A percentile compares a stretch with the other conserved stretches of the same genome.
Conservation (phyloP, 1,139 yeast genomes). For the Trichomonascaceae sp. region DNA sequence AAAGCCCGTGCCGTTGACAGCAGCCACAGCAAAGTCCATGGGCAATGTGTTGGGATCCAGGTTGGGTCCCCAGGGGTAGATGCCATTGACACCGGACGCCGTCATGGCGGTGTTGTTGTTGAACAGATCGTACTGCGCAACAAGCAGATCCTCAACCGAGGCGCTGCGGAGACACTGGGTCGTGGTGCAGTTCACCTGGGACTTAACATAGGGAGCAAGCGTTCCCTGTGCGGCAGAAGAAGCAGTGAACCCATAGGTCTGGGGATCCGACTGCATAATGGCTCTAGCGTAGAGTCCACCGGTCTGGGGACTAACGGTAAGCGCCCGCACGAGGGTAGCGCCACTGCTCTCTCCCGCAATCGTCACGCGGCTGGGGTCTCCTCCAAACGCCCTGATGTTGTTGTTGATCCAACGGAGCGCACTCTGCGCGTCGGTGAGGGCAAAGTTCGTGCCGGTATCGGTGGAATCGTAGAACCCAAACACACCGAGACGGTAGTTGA, state of each 20-base stretch:
- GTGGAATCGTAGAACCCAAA: slow-evolving; percentile 24
- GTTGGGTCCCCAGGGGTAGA: slow-evolving; percentile 20
- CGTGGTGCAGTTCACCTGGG: slow-evolving; percentile 11
- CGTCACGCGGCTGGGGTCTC: slow-evolving; percentile 24
- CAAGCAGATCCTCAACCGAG: slow-evolving; percentile 10
- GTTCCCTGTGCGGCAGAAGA: slow-evolving; percentile 11
- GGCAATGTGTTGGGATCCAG: slow-evolving; percentile 14
- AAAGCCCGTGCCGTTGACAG: slow-evolving; percentile 10
- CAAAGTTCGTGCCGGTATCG: slow-evolving; percentile 21
- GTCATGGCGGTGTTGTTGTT: not conserved
- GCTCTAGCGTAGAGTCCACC: slow-evolving; percentile 17
- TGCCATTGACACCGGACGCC: slow-evolving; percentile 12
- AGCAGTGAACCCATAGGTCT: slow-evolving; percentile 15
- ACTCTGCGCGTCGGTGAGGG: slow-evolving; percentile 22
- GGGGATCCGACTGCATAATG: slow-evolving; percentile 23
- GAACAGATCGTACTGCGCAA: slow-evolving; percentile 9
- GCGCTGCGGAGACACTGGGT: slow-evolving; percentile 13
- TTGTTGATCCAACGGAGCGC: slow-evolving; percentile 27
- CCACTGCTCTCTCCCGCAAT: slow-evolving; percentile 30
- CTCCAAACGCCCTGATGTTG: slow-evolving; percentile 26
- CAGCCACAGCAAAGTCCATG: slow-evolving; percentile 12
- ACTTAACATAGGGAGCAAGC: slow-evolving; percentile 8
- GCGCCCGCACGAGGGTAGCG: slow-evolving; percentile 20
- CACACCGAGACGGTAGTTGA: slow-evolving; percentile 27
- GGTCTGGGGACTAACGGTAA: slow-evolving; percentile 14